Evolutionary conservation across 306 rosid genomes (phyloP).

Genomic region (Comarum palustre): DNA sequence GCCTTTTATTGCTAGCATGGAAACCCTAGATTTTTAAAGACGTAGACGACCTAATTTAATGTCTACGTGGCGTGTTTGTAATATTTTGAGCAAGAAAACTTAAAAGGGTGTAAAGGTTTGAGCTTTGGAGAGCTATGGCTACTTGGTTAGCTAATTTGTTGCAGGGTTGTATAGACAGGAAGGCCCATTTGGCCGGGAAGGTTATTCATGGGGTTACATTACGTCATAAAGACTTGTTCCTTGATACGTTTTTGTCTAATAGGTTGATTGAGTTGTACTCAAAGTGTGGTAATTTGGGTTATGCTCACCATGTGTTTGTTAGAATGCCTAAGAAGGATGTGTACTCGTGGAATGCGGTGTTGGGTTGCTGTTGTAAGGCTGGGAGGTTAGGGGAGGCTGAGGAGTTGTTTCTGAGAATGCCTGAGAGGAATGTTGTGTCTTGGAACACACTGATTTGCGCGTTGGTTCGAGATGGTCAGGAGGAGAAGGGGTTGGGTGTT

Average conservation of each 20-base stretch:
- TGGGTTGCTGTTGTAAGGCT: conserved; percentile 5
- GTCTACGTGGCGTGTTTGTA: not conserved
- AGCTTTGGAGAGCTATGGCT: conserved; percentile 23
- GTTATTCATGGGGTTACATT: conserved; percentile 47
- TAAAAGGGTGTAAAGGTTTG: not conserved
- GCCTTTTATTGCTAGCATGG: not conserved
- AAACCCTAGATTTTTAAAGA: not conserved
- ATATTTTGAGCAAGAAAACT: not conserved
- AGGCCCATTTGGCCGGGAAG: conserved; percentile 43
- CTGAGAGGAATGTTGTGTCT: too few species aligned
- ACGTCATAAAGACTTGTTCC: conserved; percentile 30
- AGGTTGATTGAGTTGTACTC: conserved; percentile 57
- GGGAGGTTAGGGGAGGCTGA: too few species aligned
- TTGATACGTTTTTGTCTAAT: conserved; percentile 54
- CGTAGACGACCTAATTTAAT: not conserved
- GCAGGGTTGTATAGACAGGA: conserved; percentile 54
- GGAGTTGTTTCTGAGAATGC: too few species aligned
- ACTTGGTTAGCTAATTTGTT: conserved; percentile 41
- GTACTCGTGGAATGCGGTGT: conserved; percentile 67
- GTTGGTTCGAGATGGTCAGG: conserved; percentile 47
- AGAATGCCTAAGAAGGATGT: conserved; percentile 47
- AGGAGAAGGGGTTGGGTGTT: conserved; percentile 45
- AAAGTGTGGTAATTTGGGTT: conserved; percentile 36
- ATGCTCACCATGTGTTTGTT: conserved; percentile 46
- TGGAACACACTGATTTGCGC: too few species aligned